phyloP scores from a whole-genome alignment of 1,284 basidiomycete species.

The Exobasidium cylindrosporum region DNA sequence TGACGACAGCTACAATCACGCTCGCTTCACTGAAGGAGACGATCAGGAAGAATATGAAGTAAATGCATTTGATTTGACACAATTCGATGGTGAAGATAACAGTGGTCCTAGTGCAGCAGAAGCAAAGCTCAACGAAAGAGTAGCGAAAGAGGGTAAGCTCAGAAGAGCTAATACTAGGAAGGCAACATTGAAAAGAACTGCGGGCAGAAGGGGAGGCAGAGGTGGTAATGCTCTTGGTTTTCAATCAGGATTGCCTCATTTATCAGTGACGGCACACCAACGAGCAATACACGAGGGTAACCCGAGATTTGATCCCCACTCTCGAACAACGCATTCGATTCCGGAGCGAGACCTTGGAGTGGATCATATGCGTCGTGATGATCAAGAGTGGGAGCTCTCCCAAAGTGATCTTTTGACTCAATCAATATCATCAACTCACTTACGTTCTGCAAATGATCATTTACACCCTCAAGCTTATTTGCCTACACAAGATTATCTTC shows the following conservation, averaged over 20 bases:
- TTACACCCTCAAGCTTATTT: too few species aligned
- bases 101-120: constrained; percentile 64
- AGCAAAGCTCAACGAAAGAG: constrained; percentile 62
- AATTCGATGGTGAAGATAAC: constrained; percentile 76
- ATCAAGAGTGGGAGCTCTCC: background rate
- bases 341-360: background rate
- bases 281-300: background rate
- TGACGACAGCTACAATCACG: background rate
- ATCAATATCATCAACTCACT: background rate
- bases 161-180: constrained; percentile 61
- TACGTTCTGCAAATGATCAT: too few species aligned
- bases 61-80: constrained; percentile 69
- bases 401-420: background rate
- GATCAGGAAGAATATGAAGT: constrained; percentile 60
- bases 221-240: background rate
- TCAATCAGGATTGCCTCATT: background rate
- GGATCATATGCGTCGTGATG: background rate
- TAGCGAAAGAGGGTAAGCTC: constrained; percentile 70
- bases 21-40: constrained; percentile 52
- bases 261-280: background rate
- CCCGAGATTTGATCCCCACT: background rate
- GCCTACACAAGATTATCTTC: background rate
- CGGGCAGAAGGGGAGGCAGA: background rate
- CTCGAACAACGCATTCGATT: background rate
- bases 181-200: constrained; percentile 23